These are phyloP conservation scores for Ceratobasidium sp. DNA, from an alignment of 1,284 basidiomycete species.

Conservation along the genomic window DNA sequence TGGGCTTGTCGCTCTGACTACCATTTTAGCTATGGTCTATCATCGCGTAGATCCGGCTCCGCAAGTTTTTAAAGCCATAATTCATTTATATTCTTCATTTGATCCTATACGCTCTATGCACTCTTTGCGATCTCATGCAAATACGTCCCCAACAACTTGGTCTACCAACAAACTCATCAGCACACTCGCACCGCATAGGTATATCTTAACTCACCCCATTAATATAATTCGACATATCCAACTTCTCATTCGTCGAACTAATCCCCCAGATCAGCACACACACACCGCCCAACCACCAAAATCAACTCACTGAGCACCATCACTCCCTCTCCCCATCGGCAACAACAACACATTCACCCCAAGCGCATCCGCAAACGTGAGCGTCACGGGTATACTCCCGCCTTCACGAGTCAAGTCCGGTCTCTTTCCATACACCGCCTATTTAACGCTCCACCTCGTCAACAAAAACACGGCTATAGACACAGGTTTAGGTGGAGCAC, in stretches of 20 bases:
- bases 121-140: conserved; percentile 78
- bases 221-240: conserved; percentile 94
- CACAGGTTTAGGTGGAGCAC: conserved; percentile 44
- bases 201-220: conserved; percentile 75
- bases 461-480: conserved; percentile 21
- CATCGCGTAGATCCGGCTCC: too few species aligned
- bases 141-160: conserved; percentile 86
- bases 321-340: conserved; percentile 94
- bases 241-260: conserved; percentile 96
- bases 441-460: conserved; percentile 21
- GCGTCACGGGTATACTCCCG: conserved; percentile 95
- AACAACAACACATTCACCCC: conserved; percentile 83
- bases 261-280: conserved; percentile 3
- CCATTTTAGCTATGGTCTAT: background rate
- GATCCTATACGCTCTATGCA: background rate
- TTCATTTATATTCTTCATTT: conserved; percentile 3
- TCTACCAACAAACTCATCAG: conserved; percentile 60
- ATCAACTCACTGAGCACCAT: conserved; percentile 86
- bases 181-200: background rate
- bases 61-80: background rate
- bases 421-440: conserved; percentile 84
- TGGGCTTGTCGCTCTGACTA: background rate
- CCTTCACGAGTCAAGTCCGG: conserved; percentile 96
- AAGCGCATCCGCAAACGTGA: conserved; percentile 93
- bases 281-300: conserved; percentile 35